phyloP scores from a whole-genome alignment of 2,329 filamentous ascomycete genomes.

The Daldinia sp. region DNA sequence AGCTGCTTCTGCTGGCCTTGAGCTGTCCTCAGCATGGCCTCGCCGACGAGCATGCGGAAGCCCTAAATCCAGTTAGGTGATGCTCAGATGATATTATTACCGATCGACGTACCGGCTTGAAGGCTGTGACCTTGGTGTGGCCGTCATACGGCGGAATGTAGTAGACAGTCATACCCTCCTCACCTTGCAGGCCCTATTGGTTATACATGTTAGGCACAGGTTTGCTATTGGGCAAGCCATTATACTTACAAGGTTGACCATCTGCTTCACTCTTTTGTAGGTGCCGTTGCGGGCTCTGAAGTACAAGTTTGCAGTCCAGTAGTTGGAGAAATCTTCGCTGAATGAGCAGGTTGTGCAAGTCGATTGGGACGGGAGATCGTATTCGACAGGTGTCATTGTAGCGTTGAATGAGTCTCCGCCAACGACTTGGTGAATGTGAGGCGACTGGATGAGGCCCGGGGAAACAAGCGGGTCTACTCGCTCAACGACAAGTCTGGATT shows the following conservation, averaged over 20 bases:
- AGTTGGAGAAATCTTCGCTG: slow-evolving; percentile 47
- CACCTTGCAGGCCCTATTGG: slow-evolving; percentile 39
- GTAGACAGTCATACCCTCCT: slow-evolving; percentile 45
- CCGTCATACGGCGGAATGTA: slow-evolving; percentile 47
- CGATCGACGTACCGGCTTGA: slow-evolving; percentile 40
- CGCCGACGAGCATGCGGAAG: slow-evolving; percentile 48
- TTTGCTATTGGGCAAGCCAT: neutral
- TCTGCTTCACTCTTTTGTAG: slow-evolving; percentile 46
- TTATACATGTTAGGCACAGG: slow-evolving; percentile 8
- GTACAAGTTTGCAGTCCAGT: slow-evolving; percentile 47
- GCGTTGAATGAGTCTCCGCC: slow-evolving; percentile 47
- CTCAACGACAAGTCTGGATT: slow-evolving; percentile 46
- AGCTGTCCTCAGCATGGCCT: slow-evolving; percentile 36
- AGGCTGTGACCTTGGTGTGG: slow-evolving; percentile 43
- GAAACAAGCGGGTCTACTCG: slow-evolving; percentile 46
- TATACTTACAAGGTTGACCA: slow-evolving; percentile 43
- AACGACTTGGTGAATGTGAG: slow-evolving; percentile 46
- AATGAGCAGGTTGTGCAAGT: slow-evolving; percentile 47
- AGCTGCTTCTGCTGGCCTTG: slow-evolving; percentile 44
- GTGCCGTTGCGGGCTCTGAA: slow-evolving; percentile 47
- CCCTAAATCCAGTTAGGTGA: slow-evolving; percentile 30
- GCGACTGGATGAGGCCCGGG: slow-evolving; percentile 43
- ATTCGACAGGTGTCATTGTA: slow-evolving; percentile 38
- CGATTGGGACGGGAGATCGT: slow-evolving; percentile 42
- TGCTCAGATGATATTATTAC: neutral